These are phyloP conservation scores for Monosporozyma aquatica DNA, from an alignment of 805 yeast genomes.

Conservation along the genomic window DNA sequence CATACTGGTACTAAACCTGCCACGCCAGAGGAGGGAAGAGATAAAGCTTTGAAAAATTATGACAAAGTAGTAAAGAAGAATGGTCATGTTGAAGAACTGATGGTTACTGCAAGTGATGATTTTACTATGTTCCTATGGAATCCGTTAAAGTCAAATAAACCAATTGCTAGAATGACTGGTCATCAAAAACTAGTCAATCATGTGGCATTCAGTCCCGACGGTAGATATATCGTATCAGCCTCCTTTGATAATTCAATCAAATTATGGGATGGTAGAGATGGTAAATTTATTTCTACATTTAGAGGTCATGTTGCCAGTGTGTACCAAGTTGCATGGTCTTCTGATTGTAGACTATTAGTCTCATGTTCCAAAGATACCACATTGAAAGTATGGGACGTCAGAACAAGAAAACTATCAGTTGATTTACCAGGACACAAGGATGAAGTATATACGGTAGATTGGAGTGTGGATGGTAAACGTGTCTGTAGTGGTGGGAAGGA, in stretches of 20 bases:
- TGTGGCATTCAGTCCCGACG: constrained; percentile 93
- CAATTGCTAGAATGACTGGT: constrained; percentile 90
- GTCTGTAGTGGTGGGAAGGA: constrained; percentile 99
- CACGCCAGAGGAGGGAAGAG: constrained; percentile 38
- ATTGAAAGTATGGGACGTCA: constrained; percentile 90
- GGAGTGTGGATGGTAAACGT: constrained; percentile 90
- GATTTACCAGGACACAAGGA: constrained; percentile 95
- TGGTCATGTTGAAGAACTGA: constrained; percentile 65
- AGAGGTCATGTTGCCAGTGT: constrained; percentile 98
- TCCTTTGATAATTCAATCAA: constrained; percentile 94
- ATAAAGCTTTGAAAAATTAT: constrained; percentile 41
- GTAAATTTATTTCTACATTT: constrained; percentile 80
- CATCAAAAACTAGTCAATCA: constrained; percentile 95
- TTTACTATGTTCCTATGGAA: constrained; percentile 98
- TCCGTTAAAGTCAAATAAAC: constrained; percentile 70
- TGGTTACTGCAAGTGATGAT: constrained; percentile 94
- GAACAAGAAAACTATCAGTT: constrained; percentile 70
- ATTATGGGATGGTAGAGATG: constrained; percentile 92
- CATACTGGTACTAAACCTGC: constrained; percentile 45
- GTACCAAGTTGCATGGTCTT: constrained; percentile 95
- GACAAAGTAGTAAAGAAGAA: constrained; percentile 49
- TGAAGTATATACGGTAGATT: constrained; percentile 93
- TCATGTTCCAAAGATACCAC: constrained; percentile 96
- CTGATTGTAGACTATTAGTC: constrained; percentile 83
- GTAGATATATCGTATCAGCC: constrained; percentile 79